Base-by-base conservation (phyloP, 2,329 filamentous ascomycete genomes). In the Monosporascus sp. region DNA sequence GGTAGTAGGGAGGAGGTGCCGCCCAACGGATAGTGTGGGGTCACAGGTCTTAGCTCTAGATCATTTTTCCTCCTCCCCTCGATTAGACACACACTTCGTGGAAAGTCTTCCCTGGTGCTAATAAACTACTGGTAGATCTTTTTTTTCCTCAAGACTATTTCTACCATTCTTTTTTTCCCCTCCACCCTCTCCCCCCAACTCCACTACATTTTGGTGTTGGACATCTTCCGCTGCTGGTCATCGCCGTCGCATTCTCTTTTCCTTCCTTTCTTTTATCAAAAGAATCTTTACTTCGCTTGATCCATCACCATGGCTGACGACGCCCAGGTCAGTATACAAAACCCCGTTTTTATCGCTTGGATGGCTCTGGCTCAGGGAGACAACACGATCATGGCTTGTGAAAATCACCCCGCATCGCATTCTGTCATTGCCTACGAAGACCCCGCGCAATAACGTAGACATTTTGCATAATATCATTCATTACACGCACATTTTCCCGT, bases 261-360 rank as follows among this genome's bases (percentile, higher is more conserved):
- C 63, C 61, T 62, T 66, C 31, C 11, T 66, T 64, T 55, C 55
- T 49, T 51, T 51, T 34, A 52, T 40, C 19, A 41, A 53, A 40
- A 57, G 56, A 56, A 54, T 55, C 56, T 59, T 60, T 55, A 56
- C 57, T 62, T 64, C 59, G 55, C 57, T 63, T 64, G 75, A 72
- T 71, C 70, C 70, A 70, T 76, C 79, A 82, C 73, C 67, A 84
- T 84, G 81, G 72, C 80, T 66, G 80, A 82, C 60, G 79, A 73
- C 60, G 67, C 69, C 59, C 69, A 81, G 69, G 80, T 82, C 75
- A 76, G 79, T 72, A 27, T 31, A 43, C 45, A 41, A 52, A 51
- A 48, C 53, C 45, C 49, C 49, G 52, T 59, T 47, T 44, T 52
- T 47, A 52, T 50, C 38, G 57, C 47, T 51, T 41, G 38, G 38